A percentile compares a stretch with the other conserved stretches of the same genome.
Conservation (phyloP, 139 green algal species). For the Micromonas commoda region DNA sequence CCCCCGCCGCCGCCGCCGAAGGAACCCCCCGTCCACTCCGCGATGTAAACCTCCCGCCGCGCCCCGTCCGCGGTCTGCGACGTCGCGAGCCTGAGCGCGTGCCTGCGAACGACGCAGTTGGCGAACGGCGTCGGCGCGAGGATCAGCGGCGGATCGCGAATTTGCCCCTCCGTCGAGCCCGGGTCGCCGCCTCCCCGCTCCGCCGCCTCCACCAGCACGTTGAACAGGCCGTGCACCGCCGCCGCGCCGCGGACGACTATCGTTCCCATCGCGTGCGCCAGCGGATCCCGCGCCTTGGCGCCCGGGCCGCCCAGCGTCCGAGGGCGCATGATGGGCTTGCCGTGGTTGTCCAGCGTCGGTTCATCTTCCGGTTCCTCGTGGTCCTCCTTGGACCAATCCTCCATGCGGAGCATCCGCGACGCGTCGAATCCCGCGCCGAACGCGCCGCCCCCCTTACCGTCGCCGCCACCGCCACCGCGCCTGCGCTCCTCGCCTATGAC, state of each 20-base stretch:
- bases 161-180: not conserved
- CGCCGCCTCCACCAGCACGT: not conserved
- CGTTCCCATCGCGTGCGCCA: not conserved
- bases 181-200: not conserved
- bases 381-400: not conserved
- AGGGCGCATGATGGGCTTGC: not conserved
- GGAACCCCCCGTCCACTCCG: not conserved
- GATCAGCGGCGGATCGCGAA: not conserved
- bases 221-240: conserved; percentile 15
- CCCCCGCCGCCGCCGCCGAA: too few relatives aligned
- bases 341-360: not conserved
- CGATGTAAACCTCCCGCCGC: not conserved
- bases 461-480: not conserved
- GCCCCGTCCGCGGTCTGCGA: not conserved
- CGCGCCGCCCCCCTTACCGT: too few relatives aligned
- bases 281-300: not conserved
- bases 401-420: not conserved
- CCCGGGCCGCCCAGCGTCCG: too few relatives aligned
- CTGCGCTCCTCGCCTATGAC: not conserved
- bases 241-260: not conserved
- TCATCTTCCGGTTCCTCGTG: not conserved
- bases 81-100: not conserved
- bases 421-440: not conserved
- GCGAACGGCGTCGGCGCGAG: not conserved
- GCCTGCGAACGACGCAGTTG: not conserved